Evolutionary conservation across 257 asterid genomes (phyloP).

Genomic region (Prunella vulgaris): DNA sequence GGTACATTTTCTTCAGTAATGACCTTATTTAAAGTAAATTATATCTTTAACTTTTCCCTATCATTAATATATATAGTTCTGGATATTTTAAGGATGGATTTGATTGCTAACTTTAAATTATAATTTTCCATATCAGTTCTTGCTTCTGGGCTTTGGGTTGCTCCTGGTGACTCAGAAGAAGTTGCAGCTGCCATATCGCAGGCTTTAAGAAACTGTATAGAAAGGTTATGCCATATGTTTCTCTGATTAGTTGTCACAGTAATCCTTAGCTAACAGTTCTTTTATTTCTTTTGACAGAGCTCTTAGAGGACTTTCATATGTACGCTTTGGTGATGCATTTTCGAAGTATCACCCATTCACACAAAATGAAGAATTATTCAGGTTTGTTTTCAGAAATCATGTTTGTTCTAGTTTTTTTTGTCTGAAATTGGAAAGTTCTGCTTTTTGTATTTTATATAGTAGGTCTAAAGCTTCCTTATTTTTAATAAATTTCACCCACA

Average conservation of each 20-base stretch:
- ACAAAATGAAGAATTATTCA: slow-evolving; percentile 79
- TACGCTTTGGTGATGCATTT: slow-evolving; percentile 91
- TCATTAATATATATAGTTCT: slow-evolving; percentile 7
- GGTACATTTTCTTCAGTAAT: slow-evolving; percentile 36
- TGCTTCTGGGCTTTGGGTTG: slow-evolving; percentile 97
- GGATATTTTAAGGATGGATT: slow-evolving; percentile 14
- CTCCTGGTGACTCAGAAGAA: slow-evolving; percentile 99
- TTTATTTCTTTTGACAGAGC: slow-evolving; percentile 54
- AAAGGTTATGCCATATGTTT: slow-evolving; percentile 50
- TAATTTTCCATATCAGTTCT: slow-evolving; percentile 44
- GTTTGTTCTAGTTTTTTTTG: slow-evolving; percentile 9
- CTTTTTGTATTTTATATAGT: background rate
- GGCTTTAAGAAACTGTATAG: slow-evolving; percentile 84
- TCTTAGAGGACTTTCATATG: slow-evolving; percentile 75
- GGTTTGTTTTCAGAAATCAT: slow-evolving; percentile 39
- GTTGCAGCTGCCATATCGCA: slow-evolving; percentile 94
- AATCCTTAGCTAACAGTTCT: slow-evolving; percentile 24
- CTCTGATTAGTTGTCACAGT: slow-evolving; percentile 22
- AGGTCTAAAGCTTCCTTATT: slow-evolving; percentile 1
- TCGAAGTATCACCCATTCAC: slow-evolving; percentile 76
- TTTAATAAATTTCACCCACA: background rate
- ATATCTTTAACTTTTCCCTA: background rate
- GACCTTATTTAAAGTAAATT: slow-evolving; percentile 9
- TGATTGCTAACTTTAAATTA: slow-evolving; percentile 15
- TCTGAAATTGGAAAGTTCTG: background rate